Base-by-base conservation (phyloP, 2,329 filamentous ascomycete species). In the Venturia nashicola region DNA sequence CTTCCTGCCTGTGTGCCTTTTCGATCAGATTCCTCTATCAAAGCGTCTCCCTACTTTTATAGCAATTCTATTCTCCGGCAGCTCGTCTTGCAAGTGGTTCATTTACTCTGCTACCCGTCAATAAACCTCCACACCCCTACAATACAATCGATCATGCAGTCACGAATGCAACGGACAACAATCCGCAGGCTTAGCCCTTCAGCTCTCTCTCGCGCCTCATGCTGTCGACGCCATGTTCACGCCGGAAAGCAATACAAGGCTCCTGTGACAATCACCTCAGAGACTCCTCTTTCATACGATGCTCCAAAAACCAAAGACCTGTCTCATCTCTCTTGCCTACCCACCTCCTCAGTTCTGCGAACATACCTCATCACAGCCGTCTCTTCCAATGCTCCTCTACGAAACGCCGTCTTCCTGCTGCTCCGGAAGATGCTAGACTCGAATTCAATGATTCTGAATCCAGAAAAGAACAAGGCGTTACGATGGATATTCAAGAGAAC, bases 381-480 rank as follows among this genome's bases (percentile, higher is more conserved):
- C 66, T 91, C 89, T 0, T 89, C 86, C 1, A 90, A 87, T 1
- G 85, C 78, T 0, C 64, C 87, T 5, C 82, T 96, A 5, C 82
- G 96, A 2, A 77, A 79, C 1, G 86, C 89, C 0, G 91, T 88
- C 8, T 79, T 94, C 59, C 80, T 80, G 62, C 73, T 88, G 65
- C 87, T 95, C 76, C 82, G 80, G 7, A 73, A 82, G 27, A 82
- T 95, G 68, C 88, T 91, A 12, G 81, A 90, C 72, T 86, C 88
- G 34, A 82, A 82, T 61, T 86, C 78, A 65, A 77, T 83, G 1
- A 63, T 91, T 0, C 79, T 94, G 65, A 87, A 87, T 73, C 86
- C 91, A 5, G 90, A 95, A 71, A 80, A 77, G 62, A 96, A 96
- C 72, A 84, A 84, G 0, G 59, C 93, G 1, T 80, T 96, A 18